Evolutionary conservation across 768 basidiomycete genomes (phyloP), one percentile per base, ranked within the genome.

Genomic region (Phylloporus scabripes): DNA sequence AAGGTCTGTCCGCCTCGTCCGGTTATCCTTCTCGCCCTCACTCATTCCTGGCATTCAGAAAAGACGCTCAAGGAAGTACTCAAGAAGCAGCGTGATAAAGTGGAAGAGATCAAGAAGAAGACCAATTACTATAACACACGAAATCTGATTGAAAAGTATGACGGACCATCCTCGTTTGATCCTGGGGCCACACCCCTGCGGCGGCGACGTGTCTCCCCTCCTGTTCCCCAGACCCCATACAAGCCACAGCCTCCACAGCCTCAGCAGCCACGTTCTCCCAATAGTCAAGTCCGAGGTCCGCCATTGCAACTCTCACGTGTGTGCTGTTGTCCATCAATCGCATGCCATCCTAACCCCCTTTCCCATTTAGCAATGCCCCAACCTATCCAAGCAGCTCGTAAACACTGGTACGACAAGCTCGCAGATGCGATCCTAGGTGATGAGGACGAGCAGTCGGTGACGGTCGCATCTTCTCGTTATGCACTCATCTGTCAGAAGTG

Each of bases 91-190:
- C 84, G 89, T 17, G 74, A 77, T 20, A 92, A 89, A 61, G 79
- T 99, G 32, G 92, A 95, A 54, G 94, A 96, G 57, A 90, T 98
- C 57, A 99, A 99, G 77, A 92, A 92, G 73, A 92, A 89, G 65
- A 97, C 94, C 2, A 95, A 97, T 58, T 99, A 90, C 67, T 91
- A 99, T 63, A 81, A 81, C 10, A 99, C 93, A 24, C 83, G 88
- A 45, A 90, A 86, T 58, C 75, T 99, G 39, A 74, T 99, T 15
- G 92, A 95, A 63, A 81, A 83, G 49, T 97, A 96, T 59, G 95
- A 95, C 54, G 88, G 87, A 32, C 60, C 70, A 5, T 50, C 70
- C 15, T 62, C 75, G 2, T 51, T 63, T 1, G 65, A 58, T 21
- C 45, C 58, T 46, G 48, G 33, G 24, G 40, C 58, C 10, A 72